These are phyloP conservation scores for Chlamydomonas eustigma DNA, from an alignment of 139 green algal species.

Conservation along the genomic window DNA sequence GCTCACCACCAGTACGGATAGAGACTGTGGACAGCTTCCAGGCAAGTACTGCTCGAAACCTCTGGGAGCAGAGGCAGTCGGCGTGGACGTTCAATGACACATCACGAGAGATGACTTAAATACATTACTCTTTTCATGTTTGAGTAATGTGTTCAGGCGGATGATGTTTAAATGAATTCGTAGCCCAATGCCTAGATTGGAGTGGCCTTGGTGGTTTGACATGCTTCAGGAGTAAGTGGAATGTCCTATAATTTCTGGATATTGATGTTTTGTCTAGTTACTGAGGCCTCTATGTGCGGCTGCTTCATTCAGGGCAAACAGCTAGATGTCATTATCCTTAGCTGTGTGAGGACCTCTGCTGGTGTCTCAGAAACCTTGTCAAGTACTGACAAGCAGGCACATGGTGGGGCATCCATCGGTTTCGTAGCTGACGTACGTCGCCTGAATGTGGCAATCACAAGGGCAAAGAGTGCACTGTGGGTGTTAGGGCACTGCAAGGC, in stretches of 20 bases:
- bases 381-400: neutral
- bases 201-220: no score
- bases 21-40: constrained; percentile 90
- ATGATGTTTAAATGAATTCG: no score
- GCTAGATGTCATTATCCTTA: constrained; percentile 91
- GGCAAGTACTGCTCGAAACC: no score
- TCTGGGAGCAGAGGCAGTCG: no score
- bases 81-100: no score
- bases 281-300: neutral
- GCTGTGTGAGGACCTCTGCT: constrained; percentile 61
- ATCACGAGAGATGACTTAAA: no score
- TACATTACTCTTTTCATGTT: no score
- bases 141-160: no score
- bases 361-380: neutral
- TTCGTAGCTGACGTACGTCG: constrained; percentile 77
- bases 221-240: no score
- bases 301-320: constrained; percentile 74
- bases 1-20: constrained; percentile 60
- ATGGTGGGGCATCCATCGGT: constrained; percentile 35
- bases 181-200: no score
- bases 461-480: constrained; percentile 71
- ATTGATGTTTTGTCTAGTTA: no score
- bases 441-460: constrained; percentile 87
- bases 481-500: constrained; percentile 63
- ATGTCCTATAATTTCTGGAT: no score